Base-by-base conservation (phyloP, 2,329 filamentous ascomycete genomes). In the Fusarium oligoseptatum region DNA sequence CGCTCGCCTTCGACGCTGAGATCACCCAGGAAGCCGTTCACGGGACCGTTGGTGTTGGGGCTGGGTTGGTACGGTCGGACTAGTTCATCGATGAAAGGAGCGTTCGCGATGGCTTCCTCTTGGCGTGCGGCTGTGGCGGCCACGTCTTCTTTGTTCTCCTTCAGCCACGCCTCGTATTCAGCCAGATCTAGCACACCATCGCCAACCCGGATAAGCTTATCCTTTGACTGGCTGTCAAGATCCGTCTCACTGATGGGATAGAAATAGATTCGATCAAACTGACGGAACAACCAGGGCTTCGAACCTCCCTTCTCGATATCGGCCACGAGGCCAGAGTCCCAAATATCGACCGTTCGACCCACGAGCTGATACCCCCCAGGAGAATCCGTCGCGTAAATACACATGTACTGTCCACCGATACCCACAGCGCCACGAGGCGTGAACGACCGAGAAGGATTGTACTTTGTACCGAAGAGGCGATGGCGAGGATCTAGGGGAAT, bases 331-430 rank as follows among this genome's bases (percentile, higher is more conserved):
- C 39, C 60, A 10, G 74, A 63, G 67, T 82, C 79, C 82, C 82
- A 84, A 11, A 82, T 81, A 29, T 80, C 77, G 3, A 81, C 68
- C 0, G 82, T 84, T 17, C 81, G 77, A 1, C 82, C 82, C 0
- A 83, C 80, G 12, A 84, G 77, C 68, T 84, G 82, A 70, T 84
- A 84, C 0, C 82, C 82, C 3, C 82, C 82, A 2, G 82, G 82
- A 6, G 81, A 82, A 39, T 83, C 80, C 14, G 81, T 81, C 10
- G 81, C 81, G 56, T 83, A 84, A n/a, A 84, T 83, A 50, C 82
- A 83, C 78, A 84, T 81, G 56, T 83, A 83, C 68, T 83, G 80
- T 0, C 82, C 82, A 0, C 82, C 82, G 6, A 83, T 79, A 1
- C 82, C 82, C 1, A 84, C 82, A 7, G 81, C 78, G 0, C 80